These are phyloP conservation scores for Tremella fuciformis DNA, from an alignment of 768 basidiomycete species.

Conservation along the genomic window DNA sequence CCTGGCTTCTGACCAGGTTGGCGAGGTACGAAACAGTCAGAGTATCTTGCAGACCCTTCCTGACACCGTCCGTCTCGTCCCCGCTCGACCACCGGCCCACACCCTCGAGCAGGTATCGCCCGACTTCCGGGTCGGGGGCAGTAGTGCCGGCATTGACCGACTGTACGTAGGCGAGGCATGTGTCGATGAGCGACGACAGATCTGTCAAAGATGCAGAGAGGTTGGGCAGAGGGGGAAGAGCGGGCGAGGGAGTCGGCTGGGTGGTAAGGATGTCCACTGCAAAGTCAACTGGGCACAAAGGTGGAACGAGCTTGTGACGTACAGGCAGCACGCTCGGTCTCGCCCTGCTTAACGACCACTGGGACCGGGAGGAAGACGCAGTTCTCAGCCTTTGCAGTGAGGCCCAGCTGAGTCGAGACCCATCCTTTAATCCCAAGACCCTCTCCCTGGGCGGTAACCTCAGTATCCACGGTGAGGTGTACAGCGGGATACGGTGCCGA, in stretches of 20 bases:
- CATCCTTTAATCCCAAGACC: slow-evolving; percentile 79
- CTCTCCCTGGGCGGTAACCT: slow-evolving; percentile 55
- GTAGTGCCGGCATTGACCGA: slow-evolving; percentile 63
- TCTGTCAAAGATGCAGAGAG: slow-evolving; percentile 70
- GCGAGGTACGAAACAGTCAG: slow-evolving; percentile 93
- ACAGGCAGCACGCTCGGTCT: slow-evolving; percentile 82
- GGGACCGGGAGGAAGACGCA: slow-evolving; percentile 90
- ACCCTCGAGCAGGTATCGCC: slow-evolving; percentile 86
- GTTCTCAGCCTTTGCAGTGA: slow-evolving; percentile 86
- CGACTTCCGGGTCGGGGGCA: slow-evolving; percentile 77
- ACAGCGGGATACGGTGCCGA: slow-evolving; percentile 82
- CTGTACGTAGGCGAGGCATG: slow-evolving; percentile 79
- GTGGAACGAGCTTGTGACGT: slow-evolving; percentile 8
- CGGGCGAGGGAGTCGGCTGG: slow-evolving; percentile 46
- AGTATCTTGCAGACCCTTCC: slow-evolving; percentile 63
- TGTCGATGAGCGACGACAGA: slow-evolving; percentile 75
- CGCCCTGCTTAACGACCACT: slow-evolving; percentile 76
- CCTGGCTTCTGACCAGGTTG: slow-evolving; percentile 87
- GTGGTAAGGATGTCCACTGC: slow-evolving; percentile 71
- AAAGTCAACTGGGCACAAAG: not conserved
- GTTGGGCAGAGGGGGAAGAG: slow-evolving; percentile 66
- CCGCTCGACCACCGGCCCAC: slow-evolving; percentile 48
- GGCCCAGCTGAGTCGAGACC: slow-evolving; percentile 83
- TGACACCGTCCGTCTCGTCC: slow-evolving; percentile 56
- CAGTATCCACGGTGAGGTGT: slow-evolving; percentile 86